Percentiles rank a stretch among this genome's conserved stretches.
phyloP scores from a whole-genome alignment of 345 rosid genomes.

The Gossypium thurberi region DNA sequence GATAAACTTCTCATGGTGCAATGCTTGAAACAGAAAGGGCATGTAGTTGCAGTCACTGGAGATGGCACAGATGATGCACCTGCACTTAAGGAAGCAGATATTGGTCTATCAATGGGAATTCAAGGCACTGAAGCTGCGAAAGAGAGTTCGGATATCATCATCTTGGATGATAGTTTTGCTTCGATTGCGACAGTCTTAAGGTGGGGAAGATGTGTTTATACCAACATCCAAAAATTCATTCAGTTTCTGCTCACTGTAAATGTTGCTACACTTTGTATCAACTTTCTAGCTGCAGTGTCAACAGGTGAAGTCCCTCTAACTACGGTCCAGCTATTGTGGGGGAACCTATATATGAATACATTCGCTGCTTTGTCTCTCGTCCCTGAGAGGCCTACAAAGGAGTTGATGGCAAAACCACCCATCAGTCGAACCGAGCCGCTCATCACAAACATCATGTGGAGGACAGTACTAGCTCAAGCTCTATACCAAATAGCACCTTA shows the following conservation, averaged over 20 bases:
- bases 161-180: neutral
- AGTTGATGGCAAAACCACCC: constrained; percentile 55
- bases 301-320: constrained; percentile 23
- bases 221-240: neutral
- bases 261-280: neutral
- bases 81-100: constrained; percentile 3
- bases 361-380: constrained; percentile 72
- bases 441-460: constrained; percentile 73
- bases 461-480: constrained; percentile 62
- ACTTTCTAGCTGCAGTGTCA: neutral
- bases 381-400: constrained; percentile 56
- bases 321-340: constrained; percentile 66
- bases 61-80: constrained; percentile 5
- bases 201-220: neutral
- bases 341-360: constrained; percentile 73
- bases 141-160: constrained; percentile 2
- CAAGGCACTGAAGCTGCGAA: neutral
- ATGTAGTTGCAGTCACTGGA: neutral
- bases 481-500: constrained; percentile 53
- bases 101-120: constrained; percentile 4
- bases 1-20: neutral
- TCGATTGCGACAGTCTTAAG: neutral
- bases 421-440: constrained; percentile 58
- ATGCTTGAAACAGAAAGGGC: constrained; percentile 3
- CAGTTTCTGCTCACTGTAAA: neutral